phyloP scores from a whole-genome alignment of 805 yeast genomes.

The Brettanomyces naardenensis region DNA sequence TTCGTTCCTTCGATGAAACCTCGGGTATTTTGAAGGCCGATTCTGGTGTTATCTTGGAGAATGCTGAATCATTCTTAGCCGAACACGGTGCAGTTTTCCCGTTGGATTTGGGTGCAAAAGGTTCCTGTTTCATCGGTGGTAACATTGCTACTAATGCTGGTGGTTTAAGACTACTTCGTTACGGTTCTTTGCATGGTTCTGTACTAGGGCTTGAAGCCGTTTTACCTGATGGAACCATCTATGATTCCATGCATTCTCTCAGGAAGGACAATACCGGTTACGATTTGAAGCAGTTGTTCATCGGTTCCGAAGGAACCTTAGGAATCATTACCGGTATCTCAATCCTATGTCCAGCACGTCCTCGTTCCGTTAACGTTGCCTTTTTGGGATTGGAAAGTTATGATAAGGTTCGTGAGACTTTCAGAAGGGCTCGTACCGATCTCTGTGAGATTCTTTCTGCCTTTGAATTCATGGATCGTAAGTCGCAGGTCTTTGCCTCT shows the following conservation, averaged over 20 bases:
- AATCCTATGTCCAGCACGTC: constrained; percentile 82
- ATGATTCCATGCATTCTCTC: constrained; percentile 73
- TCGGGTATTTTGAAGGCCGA: constrained; percentile 85
- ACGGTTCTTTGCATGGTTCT: constrained; percentile 88
- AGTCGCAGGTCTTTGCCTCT: constrained; percentile 57
- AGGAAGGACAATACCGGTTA: constrained; percentile 95
- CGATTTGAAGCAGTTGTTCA: constrained; percentile 85
- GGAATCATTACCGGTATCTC: constrained; percentile 90
- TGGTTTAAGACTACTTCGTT: constrained; percentile 78
- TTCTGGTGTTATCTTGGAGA: constrained; percentile 84
- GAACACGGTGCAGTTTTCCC: constrained; percentile 90
- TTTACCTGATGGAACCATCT: constrained; percentile 80
- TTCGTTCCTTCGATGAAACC: constrained; percentile 72
- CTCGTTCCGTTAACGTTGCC: constrained; percentile 80
- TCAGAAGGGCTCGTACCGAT: constrained; percentile 69
- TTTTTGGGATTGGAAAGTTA: constrained; percentile 75
- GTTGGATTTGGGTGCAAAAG: constrained; percentile 91
- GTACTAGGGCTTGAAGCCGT: constrained; percentile 90
- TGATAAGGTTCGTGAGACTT: constrained; percentile 78
- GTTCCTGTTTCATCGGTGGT: constrained; percentile 95
- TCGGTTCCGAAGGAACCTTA: constrained; percentile 90
- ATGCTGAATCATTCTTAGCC: constrained; percentile 68
- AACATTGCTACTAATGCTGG: constrained; percentile 95
- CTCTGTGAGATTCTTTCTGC: constrained; percentile 84
- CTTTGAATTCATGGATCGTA: constrained; percentile 86